Conservation (phyloP, 2,329 filamentous ascomycete species). For the Colletotrichum sojae region DNA sequence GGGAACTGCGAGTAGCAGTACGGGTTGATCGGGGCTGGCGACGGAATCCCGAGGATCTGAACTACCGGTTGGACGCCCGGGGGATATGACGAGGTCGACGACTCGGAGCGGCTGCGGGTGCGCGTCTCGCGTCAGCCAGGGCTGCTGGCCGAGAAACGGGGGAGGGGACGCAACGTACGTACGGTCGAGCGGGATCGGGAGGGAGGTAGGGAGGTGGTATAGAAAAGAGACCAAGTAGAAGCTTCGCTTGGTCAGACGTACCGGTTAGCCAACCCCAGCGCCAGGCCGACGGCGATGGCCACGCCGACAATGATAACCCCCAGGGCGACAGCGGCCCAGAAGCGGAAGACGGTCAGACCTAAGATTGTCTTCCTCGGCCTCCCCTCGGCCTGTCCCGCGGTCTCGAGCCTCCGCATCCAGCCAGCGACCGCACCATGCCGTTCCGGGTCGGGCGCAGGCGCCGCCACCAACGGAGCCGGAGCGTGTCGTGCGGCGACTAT, state of each 20-base stretch:
- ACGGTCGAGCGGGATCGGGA: slow-evolving; percentile 8
- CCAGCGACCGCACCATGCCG: not conserved
- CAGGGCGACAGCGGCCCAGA: slow-evolving; percentile 38
- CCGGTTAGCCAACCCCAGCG: slow-evolving; percentile 37
- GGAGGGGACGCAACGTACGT: slow-evolving; percentile 9
- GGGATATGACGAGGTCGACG: not conserved
- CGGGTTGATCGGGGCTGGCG: slow-evolving; percentile 38
- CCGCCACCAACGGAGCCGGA: slow-evolving; percentile 20
- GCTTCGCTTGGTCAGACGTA: slow-evolving; percentile 34
- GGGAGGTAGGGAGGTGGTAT: not conserved
- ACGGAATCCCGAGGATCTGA: slow-evolving; percentile 35
- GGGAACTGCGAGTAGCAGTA: slow-evolving; percentile 22
- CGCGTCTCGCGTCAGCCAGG: slow-evolving; percentile 37
- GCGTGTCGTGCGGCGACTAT: slow-evolving; percentile 11
- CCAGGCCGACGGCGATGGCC: slow-evolving; percentile 39
- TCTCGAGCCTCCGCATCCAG: slow-evolving; percentile 34
- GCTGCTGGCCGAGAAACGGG: slow-evolving; percentile 16
- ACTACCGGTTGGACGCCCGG: slow-evolving; percentile 7
- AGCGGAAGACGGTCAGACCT: slow-evolving; percentile 36
- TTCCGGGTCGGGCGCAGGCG: slow-evolving; percentile 12
- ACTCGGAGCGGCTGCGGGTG: not conserved
- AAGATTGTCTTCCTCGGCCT: slow-evolving; percentile 33
- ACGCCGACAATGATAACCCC: slow-evolving; percentile 35
- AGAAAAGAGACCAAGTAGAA: slow-evolving; percentile 24
- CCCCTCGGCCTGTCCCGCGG: slow-evolving; percentile 13